Percentiles rank a stretch among this genome's conserved stretches.
These are phyloP conservation scores for Capsicum pubescens DNA, from an alignment of 257 asterid species.

Conservation along the genomic window DNA sequence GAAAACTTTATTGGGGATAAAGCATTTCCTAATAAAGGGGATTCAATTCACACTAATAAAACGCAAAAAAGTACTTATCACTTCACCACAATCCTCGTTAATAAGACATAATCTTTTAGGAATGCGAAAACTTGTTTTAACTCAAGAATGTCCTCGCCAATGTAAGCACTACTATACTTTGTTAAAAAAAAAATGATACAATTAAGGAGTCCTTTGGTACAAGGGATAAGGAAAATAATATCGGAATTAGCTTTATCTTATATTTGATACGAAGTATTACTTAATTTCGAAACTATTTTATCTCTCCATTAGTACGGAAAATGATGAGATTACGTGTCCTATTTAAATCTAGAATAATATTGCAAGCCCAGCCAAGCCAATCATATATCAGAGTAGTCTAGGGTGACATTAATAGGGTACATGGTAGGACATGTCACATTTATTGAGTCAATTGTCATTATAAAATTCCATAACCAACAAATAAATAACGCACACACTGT, in stretches of 20 bases:
- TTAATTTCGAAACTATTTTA: too few species aligned
- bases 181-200: background rate
- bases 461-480: background rate
- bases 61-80: too few species aligned
- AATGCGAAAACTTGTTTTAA: background rate
- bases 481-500: constrained; percentile 1
- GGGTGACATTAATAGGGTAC: constrained; percentile 15
- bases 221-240: too few species aligned
- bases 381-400: background rate
- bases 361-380: background rate
- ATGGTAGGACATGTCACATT: constrained; percentile 3
- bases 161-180: background rate
- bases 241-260: too few species aligned
- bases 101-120: background rate
- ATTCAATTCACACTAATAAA: background rate
- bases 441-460: background rate
- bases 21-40: too few species aligned
- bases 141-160: background rate
- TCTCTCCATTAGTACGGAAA: too few species aligned
- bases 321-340: too few species aligned
- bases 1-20: background rate
- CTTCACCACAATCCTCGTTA: background rate
- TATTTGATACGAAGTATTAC: too few species aligned
- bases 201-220: background rate
- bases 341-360: background rate